These are phyloP conservation scores for Sherardia arvensis DNA, from an alignment of 257 asterid species.

Conservation along the genomic window DNA sequence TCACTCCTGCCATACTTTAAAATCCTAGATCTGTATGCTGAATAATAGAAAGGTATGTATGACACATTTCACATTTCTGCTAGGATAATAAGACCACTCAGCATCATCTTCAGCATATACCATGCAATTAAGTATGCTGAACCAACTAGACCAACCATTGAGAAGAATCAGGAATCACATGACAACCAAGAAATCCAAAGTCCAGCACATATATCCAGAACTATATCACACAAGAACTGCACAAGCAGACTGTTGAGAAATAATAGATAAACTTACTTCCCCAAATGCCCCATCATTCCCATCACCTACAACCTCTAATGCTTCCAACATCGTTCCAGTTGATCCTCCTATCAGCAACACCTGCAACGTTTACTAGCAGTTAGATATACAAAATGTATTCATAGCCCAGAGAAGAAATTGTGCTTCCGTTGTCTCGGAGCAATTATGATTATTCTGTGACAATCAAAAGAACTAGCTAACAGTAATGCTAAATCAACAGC, in stretches of 20 bases:
- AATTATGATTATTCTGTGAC: not conserved
- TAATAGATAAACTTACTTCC: conserved; percentile 48
- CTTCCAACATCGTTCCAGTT: conserved; percentile 98
- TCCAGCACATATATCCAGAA: not conserved
- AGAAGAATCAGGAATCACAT: not conserved
- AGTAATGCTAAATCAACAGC: not conserved
- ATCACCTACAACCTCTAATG: conserved; percentile 88
- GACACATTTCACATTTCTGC: not conserved
- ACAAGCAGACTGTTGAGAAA: not conserved
- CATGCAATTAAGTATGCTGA: not conserved
- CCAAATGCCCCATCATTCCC: conserved; percentile 51
- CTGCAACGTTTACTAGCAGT: conserved; percentile 26
- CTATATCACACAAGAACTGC: conserved; percentile 1
- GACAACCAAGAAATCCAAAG: not conserved
- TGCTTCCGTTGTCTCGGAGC: not conserved
- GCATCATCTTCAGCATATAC: not conserved
- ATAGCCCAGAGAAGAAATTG: not conserved
- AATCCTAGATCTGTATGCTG: not conserved
- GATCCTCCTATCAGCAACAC: conserved; percentile 98
- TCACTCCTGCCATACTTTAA: not conserved
- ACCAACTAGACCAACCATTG: not conserved
- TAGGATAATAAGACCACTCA: not conserved
- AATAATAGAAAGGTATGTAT: not conserved
- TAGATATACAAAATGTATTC: not conserved
- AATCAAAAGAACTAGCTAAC: not conserved